Evolutionary conservation across 768 basidiomycete genomes (phyloP), one percentile per base, ranked within the genome.

Genomic region (Steccherinum ochraceum): DNA sequence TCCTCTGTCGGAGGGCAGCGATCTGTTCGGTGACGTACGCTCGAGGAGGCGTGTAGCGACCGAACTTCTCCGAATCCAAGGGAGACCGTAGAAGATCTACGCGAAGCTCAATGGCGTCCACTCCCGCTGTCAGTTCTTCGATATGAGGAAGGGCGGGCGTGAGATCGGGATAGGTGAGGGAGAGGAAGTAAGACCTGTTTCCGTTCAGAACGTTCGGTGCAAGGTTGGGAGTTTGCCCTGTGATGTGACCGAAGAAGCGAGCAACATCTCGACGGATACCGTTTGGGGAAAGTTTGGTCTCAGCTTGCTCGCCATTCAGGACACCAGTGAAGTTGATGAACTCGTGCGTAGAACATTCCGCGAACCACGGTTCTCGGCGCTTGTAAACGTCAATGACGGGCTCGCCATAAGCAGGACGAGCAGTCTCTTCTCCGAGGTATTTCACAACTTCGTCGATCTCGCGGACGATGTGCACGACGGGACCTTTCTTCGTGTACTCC

Each of bases 31-130:
- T 75, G 40, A 98, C 90, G 61, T 92, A 96, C 0, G 73, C 63
- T 24, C 72, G 60, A 1, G 89, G 71, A 1, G 93, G 86, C 20
- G 90, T 79, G 51, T 73, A 73, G 1, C 77, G 73, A 1, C 71
- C 73, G 20, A 74, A 63, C n/a, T 69, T 63, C 45, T 76, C 77
- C 19, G 68, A 62, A 51, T 78, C 72, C 48, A 73, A 71, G 0
- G 69, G 59, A 61, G 80, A 60, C 13, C 79, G 81, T 18, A 99
- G 75, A 5, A 98, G 77, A 64, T 99, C 96, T 11, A 93, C 93
- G 10, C 95, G 83, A n/a, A 98, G 64, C 66, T 99, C 96, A 52
- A 98, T 69, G 0, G 93, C 95, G 61, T 98, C 94, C 5, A 84
- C 89, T 3, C 96, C 96, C 16, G 80, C 74, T 0, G 80, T 80